Percentiles rank a stretch among this genome's conserved stretches.
phyloP scores from a whole-genome alignment of 805 yeast species.

The Starmera pachycereana region DNA sequence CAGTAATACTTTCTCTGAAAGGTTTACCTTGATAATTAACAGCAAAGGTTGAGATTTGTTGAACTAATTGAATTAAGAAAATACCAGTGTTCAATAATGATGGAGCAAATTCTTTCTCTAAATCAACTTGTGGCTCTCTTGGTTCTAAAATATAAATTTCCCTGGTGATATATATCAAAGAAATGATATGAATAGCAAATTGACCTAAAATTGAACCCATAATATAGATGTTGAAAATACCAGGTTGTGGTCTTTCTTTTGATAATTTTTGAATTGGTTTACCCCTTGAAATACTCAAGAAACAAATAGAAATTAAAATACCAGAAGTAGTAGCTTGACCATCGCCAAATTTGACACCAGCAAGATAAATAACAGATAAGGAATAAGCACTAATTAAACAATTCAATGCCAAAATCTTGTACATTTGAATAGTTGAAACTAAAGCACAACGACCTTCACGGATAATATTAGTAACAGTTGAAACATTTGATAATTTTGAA shows the following conservation, averaged over 20 bases:
- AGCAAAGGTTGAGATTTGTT: constrained; percentile 95
- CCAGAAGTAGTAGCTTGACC: constrained; percentile 98
- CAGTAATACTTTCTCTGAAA: constrained; percentile 81
- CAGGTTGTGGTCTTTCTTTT: constrained; percentile 93
- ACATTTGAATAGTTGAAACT: constrained; percentile 97
- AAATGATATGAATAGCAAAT: constrained; percentile 81
- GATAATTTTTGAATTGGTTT: constrained; percentile 82
- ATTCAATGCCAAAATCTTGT: constrained; percentile 92
- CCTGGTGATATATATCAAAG: constrained; percentile 72
- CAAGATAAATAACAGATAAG: constrained; percentile 83
- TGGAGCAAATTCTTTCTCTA: constrained; percentile 82
- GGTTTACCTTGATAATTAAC: constrained; percentile 97
- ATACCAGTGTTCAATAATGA: constrained; percentile 93
- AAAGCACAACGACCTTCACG: constrained; percentile 98
- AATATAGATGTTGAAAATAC: constrained; percentile 88
- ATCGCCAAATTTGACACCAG: constrained; percentile 97
- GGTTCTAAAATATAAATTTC: constrained; percentile 88
- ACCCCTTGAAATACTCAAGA: constrained; percentile 91
- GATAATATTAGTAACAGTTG: constrained; percentile 84
- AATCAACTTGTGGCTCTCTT: constrained; percentile 79
- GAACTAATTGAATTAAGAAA: constrained; percentile 87
- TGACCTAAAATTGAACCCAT: constrained; percentile 98
- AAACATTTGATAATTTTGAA: constrained; percentile 83
- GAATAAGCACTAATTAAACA: constrained; percentile 97
- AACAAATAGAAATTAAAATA: constrained; percentile 81